phyloP scores from a whole-genome alignment of 2,329 filamentous ascomycete species.

The Aspergillus ruber region DNA sequence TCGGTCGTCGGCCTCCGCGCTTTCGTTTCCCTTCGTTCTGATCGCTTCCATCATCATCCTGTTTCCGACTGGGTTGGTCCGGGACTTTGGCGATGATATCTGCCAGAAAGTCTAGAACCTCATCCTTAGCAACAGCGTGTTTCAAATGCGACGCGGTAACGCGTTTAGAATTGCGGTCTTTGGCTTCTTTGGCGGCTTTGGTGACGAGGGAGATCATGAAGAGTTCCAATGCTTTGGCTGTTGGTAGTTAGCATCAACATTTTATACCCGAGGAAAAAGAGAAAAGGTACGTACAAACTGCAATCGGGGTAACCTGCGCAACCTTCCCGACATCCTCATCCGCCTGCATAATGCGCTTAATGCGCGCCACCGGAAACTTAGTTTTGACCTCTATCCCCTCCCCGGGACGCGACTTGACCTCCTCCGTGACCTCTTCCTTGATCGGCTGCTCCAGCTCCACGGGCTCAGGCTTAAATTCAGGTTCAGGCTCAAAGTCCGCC shows the following conservation, averaged over 20 bases:
- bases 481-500: constrained; percentile 4
- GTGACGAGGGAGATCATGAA: constrained; percentile 96
- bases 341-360: constrained; percentile 99
- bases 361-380: constrained; percentile 93
- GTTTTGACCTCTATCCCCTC: constrained; percentile 73
- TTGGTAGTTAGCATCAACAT: constrained; percentile 16
- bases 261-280: too few species aligned
- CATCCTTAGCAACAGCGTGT: constrained; percentile 76
- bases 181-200: constrained; percentile 78
- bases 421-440: constrained; percentile 16
- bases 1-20: constrained; percentile 34
- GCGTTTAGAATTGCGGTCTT: constrained; percentile 75
- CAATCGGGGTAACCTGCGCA: constrained; percentile 92
- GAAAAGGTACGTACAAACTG: constrained; percentile 73
- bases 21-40: constrained; percentile 45
- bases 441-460: constrained; percentile 5
- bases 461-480: background rate
- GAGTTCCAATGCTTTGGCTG: constrained; percentile 86
- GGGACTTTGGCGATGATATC: constrained; percentile 86
- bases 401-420: constrained; percentile 21
- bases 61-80: constrained; percentile 48
- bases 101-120: constrained; percentile 87
- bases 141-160: constrained; percentile 90
- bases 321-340: constrained; percentile 99
- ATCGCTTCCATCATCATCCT: constrained; percentile 42